Conservation (phyloP, 1,139 yeast species). For the Arxiozyma heterogenica region DNA sequence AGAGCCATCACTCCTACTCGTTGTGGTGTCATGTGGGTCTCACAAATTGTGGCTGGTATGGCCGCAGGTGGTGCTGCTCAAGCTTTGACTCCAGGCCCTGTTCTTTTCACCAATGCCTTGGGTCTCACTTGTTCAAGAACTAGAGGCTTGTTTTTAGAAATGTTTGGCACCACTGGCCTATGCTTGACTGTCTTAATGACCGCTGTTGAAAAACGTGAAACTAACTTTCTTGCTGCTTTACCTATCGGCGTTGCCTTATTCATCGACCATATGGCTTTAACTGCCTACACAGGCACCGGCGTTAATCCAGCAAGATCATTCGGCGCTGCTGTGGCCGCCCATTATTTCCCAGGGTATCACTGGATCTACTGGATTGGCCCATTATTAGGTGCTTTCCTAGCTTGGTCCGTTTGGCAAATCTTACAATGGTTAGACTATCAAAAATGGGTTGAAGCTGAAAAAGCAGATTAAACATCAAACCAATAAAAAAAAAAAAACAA, state of each 20-base stretch:
- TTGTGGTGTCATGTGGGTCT: conserved; percentile 52
- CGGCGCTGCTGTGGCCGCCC: conserved; percentile 72
- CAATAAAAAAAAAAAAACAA: no score
- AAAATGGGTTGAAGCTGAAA: conserved; percentile 26
- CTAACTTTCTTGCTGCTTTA: conserved; percentile 73
- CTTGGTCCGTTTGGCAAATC: conserved; percentile 59
- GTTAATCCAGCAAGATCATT: conserved; percentile 84
- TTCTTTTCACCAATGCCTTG: conserved; percentile 61
- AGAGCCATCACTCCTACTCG: conserved; percentile 68
- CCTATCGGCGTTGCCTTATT: conserved; percentile 77
- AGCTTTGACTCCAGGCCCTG: conserved; percentile 78
- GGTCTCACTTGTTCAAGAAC: conserved; percentile 66
- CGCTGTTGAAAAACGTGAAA: conserved; percentile 76
- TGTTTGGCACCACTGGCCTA: conserved; percentile 67
- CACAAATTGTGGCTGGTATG: conserved; percentile 80
- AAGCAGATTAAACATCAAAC: conserved; percentile 5
- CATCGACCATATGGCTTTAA: conserved; percentile 73
- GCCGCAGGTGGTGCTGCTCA: conserved; percentile 88
- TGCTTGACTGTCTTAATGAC: conserved; percentile 71
- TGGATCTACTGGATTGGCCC: conserved; percentile 96
- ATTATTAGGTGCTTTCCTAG: conserved; percentile 55
- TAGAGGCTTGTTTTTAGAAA: conserved; percentile 76
- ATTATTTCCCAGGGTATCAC: conserved; percentile 68
- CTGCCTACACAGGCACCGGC: conserved; percentile 87
- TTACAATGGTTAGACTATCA: conserved; percentile 61